phyloP scores from a whole-genome alignment of 176 grass and related monocot genomes.

The Eleusine indica region DNA sequence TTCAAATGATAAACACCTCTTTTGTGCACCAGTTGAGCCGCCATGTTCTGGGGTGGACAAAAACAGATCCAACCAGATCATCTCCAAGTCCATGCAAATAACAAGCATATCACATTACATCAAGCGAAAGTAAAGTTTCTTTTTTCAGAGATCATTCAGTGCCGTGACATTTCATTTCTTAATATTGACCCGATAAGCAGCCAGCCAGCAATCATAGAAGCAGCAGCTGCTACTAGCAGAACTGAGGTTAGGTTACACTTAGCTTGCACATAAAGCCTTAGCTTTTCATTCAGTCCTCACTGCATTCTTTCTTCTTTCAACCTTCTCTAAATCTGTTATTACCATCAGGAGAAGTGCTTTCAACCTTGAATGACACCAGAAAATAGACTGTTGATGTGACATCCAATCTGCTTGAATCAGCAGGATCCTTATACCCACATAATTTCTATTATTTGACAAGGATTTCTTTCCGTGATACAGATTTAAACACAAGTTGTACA shows the following conservation, averaged over 20 bases:
- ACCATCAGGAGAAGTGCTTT: background rate
- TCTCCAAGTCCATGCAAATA: background rate
- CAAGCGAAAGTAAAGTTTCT: slow-evolving; percentile 1
- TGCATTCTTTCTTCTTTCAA: background rate
- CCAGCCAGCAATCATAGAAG: slow-evolving; percentile 23
- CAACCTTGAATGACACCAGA: slow-evolving; percentile 5
- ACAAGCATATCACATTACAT: slow-evolving; percentile 11
- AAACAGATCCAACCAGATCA: background rate
- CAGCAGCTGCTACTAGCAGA: background rate
- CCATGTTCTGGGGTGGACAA: background rate
- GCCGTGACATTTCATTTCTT: background rate
- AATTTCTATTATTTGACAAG: slow-evolving; percentile 19
- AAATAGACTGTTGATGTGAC: background rate
- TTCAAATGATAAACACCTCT: background rate
- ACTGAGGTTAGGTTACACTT: background rate
- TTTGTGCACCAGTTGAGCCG: too few relatives aligned
- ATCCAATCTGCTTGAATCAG: slow-evolving; percentile 26
- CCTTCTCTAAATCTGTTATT: background rate
- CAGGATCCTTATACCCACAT: slow-evolving; percentile 19
- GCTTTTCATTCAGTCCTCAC: background rate
- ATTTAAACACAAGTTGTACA: slow-evolving; percentile 18
- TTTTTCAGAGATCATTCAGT: background rate
- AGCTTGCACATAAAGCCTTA: slow-evolving; percentile 28
- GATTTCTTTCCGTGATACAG: slow-evolving; percentile 16
- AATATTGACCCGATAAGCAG: slow-evolving; percentile 9